Evolutionary conservation across 768 basidiomycete species (phyloP), one percentile per base, ranked within the genome.

Genomic region (Neoboletus brunneissimus): DNA sequence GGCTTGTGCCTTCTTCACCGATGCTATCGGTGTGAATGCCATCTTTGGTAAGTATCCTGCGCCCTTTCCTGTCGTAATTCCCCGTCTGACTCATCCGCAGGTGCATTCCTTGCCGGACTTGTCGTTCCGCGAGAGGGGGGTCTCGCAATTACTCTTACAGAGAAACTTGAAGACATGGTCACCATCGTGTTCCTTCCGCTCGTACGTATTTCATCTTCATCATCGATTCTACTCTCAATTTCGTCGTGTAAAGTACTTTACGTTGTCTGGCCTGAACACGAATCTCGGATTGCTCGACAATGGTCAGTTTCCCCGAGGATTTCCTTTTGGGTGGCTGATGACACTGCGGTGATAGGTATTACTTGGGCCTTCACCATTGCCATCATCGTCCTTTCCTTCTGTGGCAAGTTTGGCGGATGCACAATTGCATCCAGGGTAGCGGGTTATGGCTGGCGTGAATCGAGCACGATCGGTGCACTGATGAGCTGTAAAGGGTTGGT

Each of bases 81-180:
- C 5, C 6, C 4, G 3, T 32, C 48, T 64, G 18, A 46, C 38
- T 8, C 40, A 11, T 58, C 16, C 2, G 9, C 55, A 87, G 86
- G 86, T 48, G 92, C 91, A 0, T 96, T 97, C 76, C 67, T 96
- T 12, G 83, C 84, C 2, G 94, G 89, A 2, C 68, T 90, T 44
- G 81, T 88, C 53, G 87, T 98, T 9, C 96, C 97, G 2, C 84
- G 93, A 29, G 88, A 94, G 64, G 91, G 91, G 3, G 89, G 89
- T 3, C 84, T 99, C 35, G 84, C 89, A 0, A 91, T 94, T 50
- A 79, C 86, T 0, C 75, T 98, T n/a, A 94, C 91, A 0, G 92
- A 96, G 64, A 98, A 96, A 67, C 75, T 98, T n/a, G 97, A 99
- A 73, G 96, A 98, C 72, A 86, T 96, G 82, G 90, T 95, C 3